These are phyloP conservation scores for Gossypium longicalyx DNA, from an alignment of 345 rosid genomes.

Conservation along the genomic window DNA sequence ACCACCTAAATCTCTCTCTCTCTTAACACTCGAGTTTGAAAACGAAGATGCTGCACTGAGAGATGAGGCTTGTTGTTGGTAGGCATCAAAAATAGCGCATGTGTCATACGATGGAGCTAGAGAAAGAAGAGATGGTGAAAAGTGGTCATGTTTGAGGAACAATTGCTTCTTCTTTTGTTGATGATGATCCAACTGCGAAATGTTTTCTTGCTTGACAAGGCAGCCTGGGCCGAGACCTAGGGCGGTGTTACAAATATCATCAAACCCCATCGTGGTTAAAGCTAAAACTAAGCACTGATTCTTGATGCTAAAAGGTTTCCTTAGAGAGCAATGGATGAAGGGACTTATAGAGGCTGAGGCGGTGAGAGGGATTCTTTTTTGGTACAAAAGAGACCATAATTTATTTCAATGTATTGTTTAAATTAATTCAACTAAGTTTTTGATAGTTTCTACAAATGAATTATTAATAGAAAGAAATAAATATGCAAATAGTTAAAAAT, in stretches of 20 bases:
- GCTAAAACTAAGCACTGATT: neutral
- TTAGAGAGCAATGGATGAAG: neutral
- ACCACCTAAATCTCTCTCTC: constrained; percentile 24
- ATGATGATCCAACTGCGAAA: constrained; percentile 13
- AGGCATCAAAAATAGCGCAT: constrained; percentile 12
- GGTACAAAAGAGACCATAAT: too few species aligned
- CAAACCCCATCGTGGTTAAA: constrained; percentile 21
- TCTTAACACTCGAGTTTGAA: constrained; percentile 32
- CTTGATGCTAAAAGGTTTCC: neutral
- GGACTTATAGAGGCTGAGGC: neutral
- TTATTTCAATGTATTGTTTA: too few species aligned
- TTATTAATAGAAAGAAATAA: too few species aligned
- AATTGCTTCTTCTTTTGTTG: constrained; percentile 20
- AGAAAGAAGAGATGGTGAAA: constrained; percentile 36
- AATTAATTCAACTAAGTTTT: too few species aligned
- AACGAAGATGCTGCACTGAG: constrained; percentile 33
- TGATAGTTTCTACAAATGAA: too few species aligned
- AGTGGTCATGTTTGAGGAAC: constrained; percentile 27
- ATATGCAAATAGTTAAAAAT: too few species aligned
- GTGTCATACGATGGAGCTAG: constrained; percentile 26
- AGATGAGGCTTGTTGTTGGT: constrained; percentile 28
- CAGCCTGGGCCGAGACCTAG: constrained; percentile 32
- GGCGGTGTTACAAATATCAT: constrained; percentile 29
- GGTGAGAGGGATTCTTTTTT: too few species aligned
- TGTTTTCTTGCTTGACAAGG: constrained; percentile 11